These are phyloP conservation scores for Cyclaneusma minus DNA, from an alignment of 2,329 filamentous ascomycete genomes.

Conservation along the genomic window DNA sequence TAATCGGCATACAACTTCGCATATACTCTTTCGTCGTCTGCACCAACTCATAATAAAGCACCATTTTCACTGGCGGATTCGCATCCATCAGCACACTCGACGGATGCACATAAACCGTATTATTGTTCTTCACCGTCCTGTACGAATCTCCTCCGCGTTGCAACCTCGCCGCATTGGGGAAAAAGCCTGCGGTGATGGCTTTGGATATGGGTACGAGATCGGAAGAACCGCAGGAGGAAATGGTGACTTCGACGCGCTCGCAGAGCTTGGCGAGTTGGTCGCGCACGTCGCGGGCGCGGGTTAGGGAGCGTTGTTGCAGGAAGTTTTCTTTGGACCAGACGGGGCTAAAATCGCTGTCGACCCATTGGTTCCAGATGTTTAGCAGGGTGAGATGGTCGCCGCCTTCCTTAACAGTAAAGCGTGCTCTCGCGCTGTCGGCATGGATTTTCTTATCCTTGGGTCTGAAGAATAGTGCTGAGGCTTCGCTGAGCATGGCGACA, in stretches of 20 bases:
- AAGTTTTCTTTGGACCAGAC: slow-evolving; percentile 92
- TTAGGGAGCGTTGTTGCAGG: slow-evolving; percentile 78
- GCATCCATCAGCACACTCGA: slow-evolving; percentile 65
- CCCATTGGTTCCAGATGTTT: slow-evolving; percentile 93
- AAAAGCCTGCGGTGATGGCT: slow-evolving; percentile 82
- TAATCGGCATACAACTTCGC: slow-evolving; percentile 71
- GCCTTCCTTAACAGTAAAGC: slow-evolving; percentile 81
- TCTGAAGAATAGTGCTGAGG: slow-evolving; percentile 78
- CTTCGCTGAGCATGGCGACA: slow-evolving; percentile 86
- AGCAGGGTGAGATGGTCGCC: slow-evolving; percentile 81
- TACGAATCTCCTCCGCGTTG: slow-evolving; percentile 78
- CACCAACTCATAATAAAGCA: slow-evolving; percentile 76
- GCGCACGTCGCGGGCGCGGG: slow-evolving; percentile 74
- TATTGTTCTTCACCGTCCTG: slow-evolving; percentile 78
- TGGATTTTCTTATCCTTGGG: slow-evolving; percentile 97
- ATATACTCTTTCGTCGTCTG: slow-evolving; percentile 86
- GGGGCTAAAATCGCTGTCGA: slow-evolving; percentile 74
- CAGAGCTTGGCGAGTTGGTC: slow-evolving; percentile 87
- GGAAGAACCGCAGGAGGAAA: slow-evolving; percentile 49
- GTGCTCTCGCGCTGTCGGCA: slow-evolving; percentile 74
- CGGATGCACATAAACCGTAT: slow-evolving; percentile 84
- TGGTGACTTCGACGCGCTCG: slow-evolving; percentile 76
- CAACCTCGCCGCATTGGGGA: slow-evolving; percentile 77
- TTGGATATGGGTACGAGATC: slow-evolving; percentile 74
- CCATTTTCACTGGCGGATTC: slow-evolving; percentile 63